Conservation (phyloP, 352 stramenopile species). For the Globisporangium recalcitrans region DNA sequence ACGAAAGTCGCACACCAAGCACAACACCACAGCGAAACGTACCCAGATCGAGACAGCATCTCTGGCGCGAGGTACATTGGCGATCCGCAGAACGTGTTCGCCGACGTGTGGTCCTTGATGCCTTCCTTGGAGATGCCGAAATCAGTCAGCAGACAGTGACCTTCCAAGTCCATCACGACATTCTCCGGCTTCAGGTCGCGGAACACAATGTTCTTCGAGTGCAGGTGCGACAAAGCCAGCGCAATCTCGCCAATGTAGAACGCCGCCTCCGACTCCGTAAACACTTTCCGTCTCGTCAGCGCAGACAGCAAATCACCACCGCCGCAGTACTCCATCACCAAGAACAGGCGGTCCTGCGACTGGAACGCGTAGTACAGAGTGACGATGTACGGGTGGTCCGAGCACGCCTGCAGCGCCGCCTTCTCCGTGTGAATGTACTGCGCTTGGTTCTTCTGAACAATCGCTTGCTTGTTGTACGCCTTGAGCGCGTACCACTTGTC, state of each 20-base stretch:
- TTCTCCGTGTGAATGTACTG: slow-evolving; percentile 88
- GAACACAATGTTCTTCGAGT: slow-evolving; percentile 87
- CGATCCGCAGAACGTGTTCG: slow-evolving; percentile 85
- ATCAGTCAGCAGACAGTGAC: slow-evolving; percentile 75
- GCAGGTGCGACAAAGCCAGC: slow-evolving; percentile 72
- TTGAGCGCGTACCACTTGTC: slow-evolving; percentile 86
- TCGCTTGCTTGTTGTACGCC: slow-evolving; percentile 86
- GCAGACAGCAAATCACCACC: slow-evolving; percentile 75
- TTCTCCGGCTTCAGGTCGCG: slow-evolving; percentile 86
- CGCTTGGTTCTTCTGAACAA: slow-evolving; percentile 86
- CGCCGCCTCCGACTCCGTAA: slow-evolving; percentile 67
- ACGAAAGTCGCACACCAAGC: background rate
- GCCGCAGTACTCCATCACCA: slow-evolving; percentile 86
- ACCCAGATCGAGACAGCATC: slow-evolving; percentile 74
- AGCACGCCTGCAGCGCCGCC: slow-evolving; percentile 72
- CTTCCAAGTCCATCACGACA: slow-evolving; percentile 83
- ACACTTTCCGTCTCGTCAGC: slow-evolving; percentile 71
- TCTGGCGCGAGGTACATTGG: slow-evolving; percentile 83
- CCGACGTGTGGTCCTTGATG: slow-evolving; percentile 81
- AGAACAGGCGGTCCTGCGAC: slow-evolving; percentile 73
- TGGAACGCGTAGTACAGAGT: slow-evolving; percentile 84
- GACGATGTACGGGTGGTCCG: slow-evolving; percentile 85
- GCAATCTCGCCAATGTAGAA: slow-evolving; percentile 87
- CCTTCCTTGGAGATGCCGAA: slow-evolving; percentile 87
- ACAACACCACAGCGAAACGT: slow-evolving; percentile 2